Evolutionary conservation across 2,329 filamentous ascomycete species (phyloP).

Genomic region (Penicillium brevicompactum): DNA sequence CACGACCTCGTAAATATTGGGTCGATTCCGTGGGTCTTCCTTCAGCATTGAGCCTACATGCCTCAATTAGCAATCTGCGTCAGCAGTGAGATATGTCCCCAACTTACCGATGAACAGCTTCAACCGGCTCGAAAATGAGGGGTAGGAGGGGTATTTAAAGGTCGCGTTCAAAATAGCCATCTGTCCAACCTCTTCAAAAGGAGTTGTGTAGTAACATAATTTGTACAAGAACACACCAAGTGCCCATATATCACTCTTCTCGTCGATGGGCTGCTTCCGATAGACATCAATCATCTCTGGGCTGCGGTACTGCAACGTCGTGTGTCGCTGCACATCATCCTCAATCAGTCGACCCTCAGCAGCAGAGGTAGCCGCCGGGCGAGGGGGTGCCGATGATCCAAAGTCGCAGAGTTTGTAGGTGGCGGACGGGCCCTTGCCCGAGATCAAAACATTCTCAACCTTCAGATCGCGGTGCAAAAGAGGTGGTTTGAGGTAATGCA

Average conservation of each 20-base stretch:
- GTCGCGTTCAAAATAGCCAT: slow-evolving; percentile 95
- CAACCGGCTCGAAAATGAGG: slow-evolving; percentile 82
- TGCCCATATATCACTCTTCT: slow-evolving; percentile 99
- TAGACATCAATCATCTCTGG: slow-evolving; percentile 99
- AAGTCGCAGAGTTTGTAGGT: slow-evolving; percentile 98
- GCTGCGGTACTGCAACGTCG: slow-evolving; percentile 94
- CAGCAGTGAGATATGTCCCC: not conserved
- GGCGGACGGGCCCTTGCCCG: slow-evolving; percentile 63
- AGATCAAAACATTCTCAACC: slow-evolving; percentile 96
- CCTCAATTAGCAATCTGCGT: slow-evolving; percentile 22
- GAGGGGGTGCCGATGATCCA: slow-evolving; percentile 82
- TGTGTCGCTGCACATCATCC: slow-evolving; percentile 96
- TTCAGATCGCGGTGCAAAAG: slow-evolving; percentile 93
- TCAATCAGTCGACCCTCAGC: slow-evolving; percentile 90
- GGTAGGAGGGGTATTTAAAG: slow-evolving; percentile 87
- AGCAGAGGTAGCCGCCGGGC: slow-evolving; percentile 80
- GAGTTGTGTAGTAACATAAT: slow-evolving; percentile 98
- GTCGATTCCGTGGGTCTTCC: slow-evolving; percentile 76
- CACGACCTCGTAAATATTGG: slow-evolving; percentile 93
- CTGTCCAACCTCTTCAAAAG: slow-evolving; percentile 96
- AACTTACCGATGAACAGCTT: slow-evolving; percentile 84
- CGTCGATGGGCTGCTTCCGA: slow-evolving; percentile 91
- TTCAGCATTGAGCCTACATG: slow-evolving; percentile 79
- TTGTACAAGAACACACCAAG: slow-evolving; percentile 95
- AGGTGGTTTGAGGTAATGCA: slow-evolving; percentile 97